Percentiles rank a stretch among this genome's conserved stretches.
phyloP scores from a whole-genome alignment of 305 asterid species.

The Fraxinus sp. region DNA sequence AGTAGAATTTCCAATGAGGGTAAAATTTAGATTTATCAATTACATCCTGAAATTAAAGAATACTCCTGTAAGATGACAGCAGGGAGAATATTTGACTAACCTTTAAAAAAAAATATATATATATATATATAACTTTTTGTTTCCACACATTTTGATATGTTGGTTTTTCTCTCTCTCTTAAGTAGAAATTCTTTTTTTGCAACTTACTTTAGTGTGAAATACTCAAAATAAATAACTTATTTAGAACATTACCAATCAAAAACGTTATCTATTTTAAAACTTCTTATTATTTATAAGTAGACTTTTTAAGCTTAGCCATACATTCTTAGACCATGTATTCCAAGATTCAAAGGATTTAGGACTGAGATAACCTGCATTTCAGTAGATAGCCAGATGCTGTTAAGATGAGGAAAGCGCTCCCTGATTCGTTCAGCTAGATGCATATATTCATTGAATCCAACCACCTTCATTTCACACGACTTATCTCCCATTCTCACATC shows the following conservation, averaged over 20 bases:
- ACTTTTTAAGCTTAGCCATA: background rate
- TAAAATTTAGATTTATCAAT: constrained; percentile 55
- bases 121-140: background rate
- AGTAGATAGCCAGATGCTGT: constrained; percentile 83
- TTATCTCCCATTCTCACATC: constrained; percentile 95
- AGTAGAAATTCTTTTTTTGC: background rate
- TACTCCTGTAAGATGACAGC: background rate
- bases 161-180: background rate
- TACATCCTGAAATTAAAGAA: constrained; percentile 54
- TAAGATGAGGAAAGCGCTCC: constrained; percentile 66
- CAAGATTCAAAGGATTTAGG: background rate
- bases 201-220: background rate
- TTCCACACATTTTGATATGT: background rate
- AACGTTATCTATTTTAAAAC: background rate
- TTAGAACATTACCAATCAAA: background rate
- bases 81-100: background rate
- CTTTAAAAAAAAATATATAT: background rate
- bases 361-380: constrained; percentile 75
- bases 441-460: constrained; percentile 78
- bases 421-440: constrained; percentile 62
- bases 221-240: background rate
- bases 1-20: constrained; percentile 66
- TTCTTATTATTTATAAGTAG: background rate
- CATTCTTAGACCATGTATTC: background rate
- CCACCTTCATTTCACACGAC: constrained; percentile 93